Conservation (phyloP, 2,329 filamentous ascomycete species). For the Talaromyces pinophilus region DNA sequence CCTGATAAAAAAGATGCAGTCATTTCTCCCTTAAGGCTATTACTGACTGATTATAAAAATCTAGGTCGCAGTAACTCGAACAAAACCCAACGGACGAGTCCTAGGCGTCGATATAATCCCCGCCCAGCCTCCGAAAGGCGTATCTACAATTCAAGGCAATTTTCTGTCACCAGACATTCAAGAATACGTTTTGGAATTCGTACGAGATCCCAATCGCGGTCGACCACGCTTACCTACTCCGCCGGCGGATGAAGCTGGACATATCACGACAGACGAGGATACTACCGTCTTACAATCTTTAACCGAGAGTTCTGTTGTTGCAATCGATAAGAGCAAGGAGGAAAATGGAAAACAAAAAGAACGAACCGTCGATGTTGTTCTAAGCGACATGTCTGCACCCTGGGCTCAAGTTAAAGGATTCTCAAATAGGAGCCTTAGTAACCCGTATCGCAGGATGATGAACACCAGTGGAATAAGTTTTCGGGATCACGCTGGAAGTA, state of each 20-base stretch:
- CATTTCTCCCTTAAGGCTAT: background rate
- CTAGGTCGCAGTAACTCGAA: constrained; percentile 78
- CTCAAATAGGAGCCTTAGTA: constrained; percentile 86
- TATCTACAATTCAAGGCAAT: constrained; percentile 93
- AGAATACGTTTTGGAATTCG: constrained; percentile 72
- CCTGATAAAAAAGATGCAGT: background rate
- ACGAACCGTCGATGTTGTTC: constrained; percentile 80
- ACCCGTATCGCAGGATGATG: constrained; percentile 98
- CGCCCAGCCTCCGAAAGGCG: constrained; percentile 83
- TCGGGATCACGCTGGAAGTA: constrained; percentile 87
- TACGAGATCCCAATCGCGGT: constrained; percentile 64
- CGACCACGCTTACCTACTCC: constrained; percentile 43
- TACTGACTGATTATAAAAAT: constrained; percentile 11
- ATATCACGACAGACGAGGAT: background rate
- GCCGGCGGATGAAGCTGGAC: constrained; percentile 5
- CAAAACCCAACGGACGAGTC: constrained; percentile 73
- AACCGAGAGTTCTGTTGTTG: background rate
- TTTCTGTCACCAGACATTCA: constrained; percentile 78
- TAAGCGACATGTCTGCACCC: constrained; percentile 99
- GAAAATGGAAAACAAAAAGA: constrained; percentile 34
- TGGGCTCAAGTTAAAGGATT: constrained; percentile 79
- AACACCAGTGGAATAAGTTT: constrained; percentile 90
- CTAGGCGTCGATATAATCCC: constrained; percentile 94
- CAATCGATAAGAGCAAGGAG: constrained; percentile 8
- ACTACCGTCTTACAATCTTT: constrained; percentile 32